These are phyloP conservation scores for Orbilia brochopaga DNA, from an alignment of 2,329 filamentous ascomycete species.

Conservation along the genomic window DNA sequence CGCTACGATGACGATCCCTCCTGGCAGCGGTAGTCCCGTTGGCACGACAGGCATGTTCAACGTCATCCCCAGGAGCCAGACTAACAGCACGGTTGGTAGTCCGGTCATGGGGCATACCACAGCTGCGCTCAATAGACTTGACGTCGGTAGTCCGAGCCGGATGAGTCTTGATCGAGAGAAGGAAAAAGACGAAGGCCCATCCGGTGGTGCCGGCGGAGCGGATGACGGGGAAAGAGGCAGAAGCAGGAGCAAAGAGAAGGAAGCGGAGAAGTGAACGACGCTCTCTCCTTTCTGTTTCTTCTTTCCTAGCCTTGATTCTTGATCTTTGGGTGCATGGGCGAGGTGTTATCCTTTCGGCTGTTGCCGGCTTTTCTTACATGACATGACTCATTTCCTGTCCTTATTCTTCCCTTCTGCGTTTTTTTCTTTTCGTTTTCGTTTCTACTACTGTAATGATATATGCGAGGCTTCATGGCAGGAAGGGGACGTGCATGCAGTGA, in stretches of 20 bases:
- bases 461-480: neutral
- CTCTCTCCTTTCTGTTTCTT: conserved; percentile 4
- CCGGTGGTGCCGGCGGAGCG: neutral
- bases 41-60: conserved; percentile 41
- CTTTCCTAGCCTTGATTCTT: neutral
- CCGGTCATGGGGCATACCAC: conserved; percentile 38
- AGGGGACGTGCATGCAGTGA: neutral
- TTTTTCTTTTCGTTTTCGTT: no score
- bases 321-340: no score
- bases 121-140: conserved; percentile 6
- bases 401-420: no score
- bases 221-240: conserved; percentile 15
- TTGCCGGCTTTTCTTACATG: no score
- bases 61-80: conserved; percentile 47
- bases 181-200: conserved; percentile 21
- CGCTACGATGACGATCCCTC: conserved; percentile 11
- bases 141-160: conserved; percentile 39
- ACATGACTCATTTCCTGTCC: neutral
- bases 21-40: conserved; percentile 35
- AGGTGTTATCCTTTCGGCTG: no score
- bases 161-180: conserved; percentile 41
- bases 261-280: conserved; percentile 9
- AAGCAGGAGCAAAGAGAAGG: conserved; percentile 28
- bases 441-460: no score
- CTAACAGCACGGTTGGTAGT: conserved; percentile 42